Base-by-base conservation (phyloP, 2,329 filamentous ascomycete genomes). In the Fusarium beomiforme region DNA sequence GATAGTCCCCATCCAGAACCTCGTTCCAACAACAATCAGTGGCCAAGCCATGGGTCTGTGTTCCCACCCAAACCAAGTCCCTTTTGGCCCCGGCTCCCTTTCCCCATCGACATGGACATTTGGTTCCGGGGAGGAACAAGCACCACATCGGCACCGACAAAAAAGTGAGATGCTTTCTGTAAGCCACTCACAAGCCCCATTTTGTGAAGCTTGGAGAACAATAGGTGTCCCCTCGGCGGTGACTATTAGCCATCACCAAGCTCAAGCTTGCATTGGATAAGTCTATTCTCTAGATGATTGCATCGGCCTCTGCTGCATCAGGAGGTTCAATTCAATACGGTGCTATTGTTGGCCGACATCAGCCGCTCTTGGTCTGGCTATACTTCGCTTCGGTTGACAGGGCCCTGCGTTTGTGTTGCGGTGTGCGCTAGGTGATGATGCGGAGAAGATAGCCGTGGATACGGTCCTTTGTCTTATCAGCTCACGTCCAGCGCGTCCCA, bases 141-240 rank as follows among this genome's bases (percentile, higher is more conserved):
- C 43, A 59, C 47, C 33, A 37, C 59, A 43, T 51, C 31, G 57
- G 33, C 19, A 24, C 53, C 44, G 26, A 34, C 29, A 36, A 21
- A 37, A 37, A 37, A 64, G 24, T 29, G 36, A 62, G 36, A 29
- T 59, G 24, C 50, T 47, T 49, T 29, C 24, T 43, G 43, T 26
- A 68, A 68, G 68, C 68, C 68, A 71, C 63, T 64, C 53, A 50
- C 64, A 71, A 56, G 54, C 54, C 64, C 54, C 64, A 41, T 34
- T 19, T 46, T 58, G 58, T 21, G 50, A 43, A 44, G 53, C 34
- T 53, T 66, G 43, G 46, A 31, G 54, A 63, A 26, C 43, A 21
- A 21, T n/a, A 36, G 47, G n/a, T 24, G 37, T 34, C 17, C 47
- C 47, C 31, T 51, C 47, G 17, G 21, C 21, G 10, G 21, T 34